A percentile compares a stretch with the other conserved stretches of the same genome.
These are phyloP conservation scores for Tylopilus balloui DNA, from an alignment of 768 basidiomycete genomes.

Conservation along the genomic window DNA sequence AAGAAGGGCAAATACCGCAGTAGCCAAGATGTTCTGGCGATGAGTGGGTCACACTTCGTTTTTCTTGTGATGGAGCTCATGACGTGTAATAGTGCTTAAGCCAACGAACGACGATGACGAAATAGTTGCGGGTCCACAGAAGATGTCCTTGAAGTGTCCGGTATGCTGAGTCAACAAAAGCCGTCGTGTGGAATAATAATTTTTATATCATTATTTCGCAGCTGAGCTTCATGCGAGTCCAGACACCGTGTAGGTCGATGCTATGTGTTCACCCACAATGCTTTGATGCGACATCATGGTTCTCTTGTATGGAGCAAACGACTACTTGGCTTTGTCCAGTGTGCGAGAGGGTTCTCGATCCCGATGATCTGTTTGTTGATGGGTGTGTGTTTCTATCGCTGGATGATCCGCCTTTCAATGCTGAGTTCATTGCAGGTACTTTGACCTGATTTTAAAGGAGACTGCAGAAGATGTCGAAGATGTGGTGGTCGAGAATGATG, in stretches of 20 bases:
- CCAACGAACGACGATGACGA: slow-evolving; percentile 76
- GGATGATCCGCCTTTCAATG: not conserved
- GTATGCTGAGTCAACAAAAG: slow-evolving; percentile 43
- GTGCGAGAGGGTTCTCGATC: slow-evolving; percentile 74
- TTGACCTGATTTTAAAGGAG: slow-evolving; percentile 74
- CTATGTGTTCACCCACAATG: slow-evolving; percentile 89
- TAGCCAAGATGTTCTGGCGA: slow-evolving; percentile 57
- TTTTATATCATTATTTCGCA: slow-evolving; percentile 17
- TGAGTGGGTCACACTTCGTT: slow-evolving; percentile 47
- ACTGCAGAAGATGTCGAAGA: slow-evolving; percentile 83
- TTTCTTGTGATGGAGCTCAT: slow-evolving; percentile 1
- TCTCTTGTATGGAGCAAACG: slow-evolving; percentile 91
- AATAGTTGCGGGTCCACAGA: slow-evolving; percentile 84
- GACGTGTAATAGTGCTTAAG: slow-evolving; percentile 47
- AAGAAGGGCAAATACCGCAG: slow-evolving; percentile 63
- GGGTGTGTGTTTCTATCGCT: slow-evolving; percentile 50
- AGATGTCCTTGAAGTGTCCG: slow-evolving; percentile 91
- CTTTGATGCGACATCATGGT: slow-evolving; percentile 94
- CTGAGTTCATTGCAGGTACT: slow-evolving; percentile 54
- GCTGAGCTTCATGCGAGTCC: slow-evolving; percentile 86
- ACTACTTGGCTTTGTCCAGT: slow-evolving; percentile 96
- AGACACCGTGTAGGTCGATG: slow-evolving; percentile 80
- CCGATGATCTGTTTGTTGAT: slow-evolving; percentile 85
- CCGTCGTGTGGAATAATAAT: not conserved
- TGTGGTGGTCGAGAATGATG: slow-evolving; percentile 90